These are phyloP conservation scores for Aspergillus ibericus DNA, from an alignment of 2,329 filamentous ascomycete genomes.

Conservation along the genomic window DNA sequence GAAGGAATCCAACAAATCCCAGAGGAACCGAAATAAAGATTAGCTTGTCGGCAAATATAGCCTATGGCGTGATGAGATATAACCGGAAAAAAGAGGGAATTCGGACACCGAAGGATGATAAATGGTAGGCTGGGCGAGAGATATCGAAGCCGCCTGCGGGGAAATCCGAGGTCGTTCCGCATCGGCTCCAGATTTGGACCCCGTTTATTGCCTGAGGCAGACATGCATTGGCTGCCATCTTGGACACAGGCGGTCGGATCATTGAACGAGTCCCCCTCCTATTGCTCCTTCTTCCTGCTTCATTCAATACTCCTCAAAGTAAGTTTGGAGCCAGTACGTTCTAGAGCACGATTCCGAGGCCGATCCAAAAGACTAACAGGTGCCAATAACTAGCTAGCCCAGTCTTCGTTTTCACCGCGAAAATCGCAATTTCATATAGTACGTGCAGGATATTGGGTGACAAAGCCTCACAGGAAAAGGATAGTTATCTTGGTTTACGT, in stretches of 20 bases:
- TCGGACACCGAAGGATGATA: background rate
- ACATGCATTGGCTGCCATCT: background rate
- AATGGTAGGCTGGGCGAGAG: background rate
- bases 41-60: background rate
- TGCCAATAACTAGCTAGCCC: background rate
- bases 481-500: background rate
- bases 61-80: background rate
- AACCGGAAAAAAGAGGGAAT: background rate
- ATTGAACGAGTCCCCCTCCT: background rate
- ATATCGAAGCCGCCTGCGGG: background rate
- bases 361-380: background rate
- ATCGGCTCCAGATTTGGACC: constrained; percentile 9
- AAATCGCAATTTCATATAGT: background rate
- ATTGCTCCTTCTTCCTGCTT: background rate
- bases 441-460: too few relatives aligned
- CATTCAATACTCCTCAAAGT: background rate
- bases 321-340: background rate
- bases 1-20: background rate
- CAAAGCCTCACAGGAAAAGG: background rate
- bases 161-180: constrained; percentile 2
- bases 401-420: background rate
- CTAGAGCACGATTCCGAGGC: background rate
- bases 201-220: background rate
- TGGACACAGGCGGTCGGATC: background rate
- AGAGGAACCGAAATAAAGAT: background rate